Base-by-base conservation (phyloP, 345 rosid species). In the Eutrema yunnanense region DNA sequence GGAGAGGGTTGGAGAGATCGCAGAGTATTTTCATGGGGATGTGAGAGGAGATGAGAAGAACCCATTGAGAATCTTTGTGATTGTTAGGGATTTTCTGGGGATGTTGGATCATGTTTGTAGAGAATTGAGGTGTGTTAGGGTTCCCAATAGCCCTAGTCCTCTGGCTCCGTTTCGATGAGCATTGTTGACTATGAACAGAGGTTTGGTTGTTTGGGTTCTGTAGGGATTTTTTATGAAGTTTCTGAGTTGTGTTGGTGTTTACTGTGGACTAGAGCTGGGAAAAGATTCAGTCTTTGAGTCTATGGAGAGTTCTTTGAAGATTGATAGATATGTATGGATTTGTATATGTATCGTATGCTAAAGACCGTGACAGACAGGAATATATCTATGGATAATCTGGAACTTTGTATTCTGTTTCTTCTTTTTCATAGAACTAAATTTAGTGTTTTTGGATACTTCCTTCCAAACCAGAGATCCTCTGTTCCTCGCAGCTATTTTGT, bases 1-100 rank as follows among this genome's bases (percentile, higher is more conserved):
- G 62, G 76, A 85, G 34, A 84, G 84, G 19, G 98, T 90, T 7
- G 83, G 91, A 58, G 92, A 85, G 76, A 84, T 92, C 4, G 86
- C 96, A 0, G 99, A 95, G 84, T 95, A 95, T 65, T 95, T 95
- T 56, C 99, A 95, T 65, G 99, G 99, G 55, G 80, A 90, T 66
- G 86, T 82, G 74, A 86, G 86, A 83, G 94, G 90, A 78, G 92
- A 92, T 52, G 99, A 95, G 66, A 81, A 86, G 55, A 95, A 87
- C 55, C 98, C 96, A 9, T 86, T 95, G 5, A 74, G 91, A 67
- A 95, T 95, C 27, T 92, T 95, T 62, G 96, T 95, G 87, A 95
- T 95, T 65, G 99, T 92, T 14, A 95, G 99, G 70, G 99, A 95
- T 66, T 95, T 95, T 74, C 71, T 95, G 69, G 97, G 98, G 51